Base-by-base conservation (phyloP, 495 filamentous ascomycete species). In the Echria macrotheca region DNA sequence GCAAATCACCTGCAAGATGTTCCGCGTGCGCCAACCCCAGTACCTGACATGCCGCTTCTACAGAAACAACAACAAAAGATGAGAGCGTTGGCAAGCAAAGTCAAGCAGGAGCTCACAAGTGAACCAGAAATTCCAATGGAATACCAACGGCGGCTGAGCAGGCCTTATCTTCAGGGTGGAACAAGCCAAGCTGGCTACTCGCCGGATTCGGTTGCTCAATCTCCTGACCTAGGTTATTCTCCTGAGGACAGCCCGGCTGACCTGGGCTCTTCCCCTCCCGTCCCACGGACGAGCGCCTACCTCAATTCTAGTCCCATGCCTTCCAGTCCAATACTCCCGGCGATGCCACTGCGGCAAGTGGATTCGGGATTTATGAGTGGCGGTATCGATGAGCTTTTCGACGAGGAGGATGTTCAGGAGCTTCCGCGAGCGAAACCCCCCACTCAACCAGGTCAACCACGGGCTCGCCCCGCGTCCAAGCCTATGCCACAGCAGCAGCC, bases 351-450 rank as follows among this genome's bases (percentile, higher is more conserved):
- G 29, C 61, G 64, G 2, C 71, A 76, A 47, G 70, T 76, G 10
- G 87, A 94, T 61, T 90, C 85, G 8, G 86, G 86, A 0, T 90
- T 89, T 57, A 86, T 89, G 84, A 90, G 85, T 64, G 84, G 80
- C 5, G 76, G 77, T 0, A 60, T 87, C 11, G 82, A 87, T 15
- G 81, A 87, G 33, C 44, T 68, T 0, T 74, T 74, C 39, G 72
- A 69, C 12, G 72, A 74, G 31, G 69, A 70, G 5, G 51, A 58
- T 1, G 29, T 64, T 23, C 54, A 53, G 23, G 42, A 58, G 33
- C 37, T 63, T 2, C 40, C 59, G 11, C 50, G 40, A 38, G 52
- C 15, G 5, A 57, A 54, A 23, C n/a, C n/a, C n/a, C n/a, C n/a
- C n/a, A n/a, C n/a, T n/a, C n/a, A n/a, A n/a, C n/a, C n/a, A n/a